Conservation (phyloP, 2,329 filamentous ascomycete species). For the Xylaria sp. region DNA sequence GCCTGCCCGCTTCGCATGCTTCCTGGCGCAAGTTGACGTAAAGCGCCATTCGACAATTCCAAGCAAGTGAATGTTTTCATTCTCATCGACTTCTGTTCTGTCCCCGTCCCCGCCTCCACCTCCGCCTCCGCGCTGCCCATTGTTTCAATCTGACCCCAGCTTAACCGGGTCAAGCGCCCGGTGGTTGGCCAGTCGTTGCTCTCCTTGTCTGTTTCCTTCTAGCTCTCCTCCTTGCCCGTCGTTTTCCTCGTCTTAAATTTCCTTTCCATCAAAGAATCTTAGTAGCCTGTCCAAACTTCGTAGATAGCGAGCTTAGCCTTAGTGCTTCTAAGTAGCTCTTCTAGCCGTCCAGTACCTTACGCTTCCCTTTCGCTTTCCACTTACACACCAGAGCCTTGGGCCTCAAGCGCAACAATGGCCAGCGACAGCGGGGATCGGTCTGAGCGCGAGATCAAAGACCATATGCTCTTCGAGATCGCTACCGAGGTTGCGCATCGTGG, state of each 20-base stretch:
- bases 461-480: constrained; percentile 94
- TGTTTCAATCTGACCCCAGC: neutral
- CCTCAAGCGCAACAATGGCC: constrained; percentile 53
- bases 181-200: constrained; percentile 14
- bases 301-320: constrained; percentile 2
- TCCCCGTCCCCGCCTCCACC: constrained; percentile 12
- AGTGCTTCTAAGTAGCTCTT: neutral
- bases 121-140: constrained; percentile 10
- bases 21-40: constrained; percentile 36
- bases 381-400: constrained; percentile 12
- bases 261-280: neutral
- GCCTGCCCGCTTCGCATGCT: constrained; percentile 15
- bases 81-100: constrained; percentile 2
- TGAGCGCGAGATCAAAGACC: constrained; percentile 85
- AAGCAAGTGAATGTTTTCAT: constrained; percentile 30
- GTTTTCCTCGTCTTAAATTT: neutral
- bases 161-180: constrained; percentile 20
- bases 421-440: constrained; percentile 54
- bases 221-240: neutral
- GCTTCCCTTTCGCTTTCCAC: constrained; percentile 7
- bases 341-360: neutral
- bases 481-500: constrained; percentile 98
- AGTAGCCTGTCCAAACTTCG: neutral
- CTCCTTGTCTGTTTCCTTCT: constrained; percentile 18
- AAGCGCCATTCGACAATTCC: constrained; percentile 34